Conservation (phyloP, 805 yeast species). For the Ascoidea rubescens region DNA sequence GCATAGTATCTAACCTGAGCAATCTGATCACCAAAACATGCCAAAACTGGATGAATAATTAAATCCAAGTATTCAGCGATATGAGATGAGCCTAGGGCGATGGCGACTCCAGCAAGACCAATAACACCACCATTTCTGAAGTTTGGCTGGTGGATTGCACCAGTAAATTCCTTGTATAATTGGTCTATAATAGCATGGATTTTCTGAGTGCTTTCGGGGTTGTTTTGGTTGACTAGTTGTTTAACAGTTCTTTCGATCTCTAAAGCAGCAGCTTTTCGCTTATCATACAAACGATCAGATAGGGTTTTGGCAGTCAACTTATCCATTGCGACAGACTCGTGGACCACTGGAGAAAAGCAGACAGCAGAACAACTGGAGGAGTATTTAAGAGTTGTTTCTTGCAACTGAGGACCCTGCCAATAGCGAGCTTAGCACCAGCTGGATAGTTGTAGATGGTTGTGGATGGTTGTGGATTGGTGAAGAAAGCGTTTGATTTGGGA, state of each 20-base stretch:
- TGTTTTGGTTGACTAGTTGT: constrained; percentile 45
- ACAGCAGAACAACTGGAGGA: too few relatives aligned
- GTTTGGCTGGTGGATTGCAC: constrained; percentile 73
- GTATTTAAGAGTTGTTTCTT: too few relatives aligned
- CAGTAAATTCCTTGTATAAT: constrained; percentile 61
- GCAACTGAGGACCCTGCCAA: too few relatives aligned
- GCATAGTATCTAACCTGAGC: constrained; percentile 96
- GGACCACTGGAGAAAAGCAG: neutral
- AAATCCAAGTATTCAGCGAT: constrained; percentile 74
- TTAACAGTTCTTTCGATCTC: constrained; percentile 71
- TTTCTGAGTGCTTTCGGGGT: constrained; percentile 41
- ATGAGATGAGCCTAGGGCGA: constrained; percentile 76
- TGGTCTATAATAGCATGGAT: constrained; percentile 52
- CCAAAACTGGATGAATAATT: constrained; percentile 83
- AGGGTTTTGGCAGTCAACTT: constrained; percentile 54
- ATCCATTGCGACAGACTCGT: constrained; percentile 22
- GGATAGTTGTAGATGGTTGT: neutral
- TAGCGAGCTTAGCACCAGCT: too few relatives aligned
- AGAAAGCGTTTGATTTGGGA: too few relatives aligned
- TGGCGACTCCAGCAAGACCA: constrained; percentile 91
- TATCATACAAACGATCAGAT: constrained; percentile 62
- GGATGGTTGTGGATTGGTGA: neutral
- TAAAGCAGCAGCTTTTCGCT: constrained; percentile 63
- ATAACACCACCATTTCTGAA: constrained; percentile 93
- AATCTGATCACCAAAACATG: constrained; percentile 94